Evolutionary conservation across 139 green algal species (phyloP), one percentile per base, ranked within the genome.

Genomic region (Chlorella sp.): DNA sequence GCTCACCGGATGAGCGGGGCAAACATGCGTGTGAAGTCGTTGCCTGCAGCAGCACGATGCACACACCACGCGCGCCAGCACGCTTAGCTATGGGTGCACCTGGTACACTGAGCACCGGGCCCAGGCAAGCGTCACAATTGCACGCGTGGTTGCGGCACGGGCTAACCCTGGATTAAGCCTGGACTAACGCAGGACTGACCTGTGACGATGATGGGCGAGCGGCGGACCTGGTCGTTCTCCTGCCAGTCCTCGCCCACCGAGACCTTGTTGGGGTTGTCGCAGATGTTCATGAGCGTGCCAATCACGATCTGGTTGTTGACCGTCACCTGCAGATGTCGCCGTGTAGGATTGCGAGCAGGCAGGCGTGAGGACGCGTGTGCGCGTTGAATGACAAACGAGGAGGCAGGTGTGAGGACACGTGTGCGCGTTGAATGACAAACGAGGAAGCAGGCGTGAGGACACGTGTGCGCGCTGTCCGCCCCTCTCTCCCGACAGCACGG

Each of bases 221-320:
- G 84, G 24, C 72, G 74, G 35, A 91, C 78, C 1, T 66, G 27
- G 30, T 85, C 70, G 0, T 84, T 74, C 34, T 85, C 77, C 31
- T 82, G 75, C 91, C 91, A 97, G 24, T 85, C 81, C 62, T 86
- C 63, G 26, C 83, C 83, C 0, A 88, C 63, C 32, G 35, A 80
- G 0, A 95, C 90, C 2, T 68, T 34, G 67, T 90, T 92, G 65
- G 93, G 93, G 82, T 94, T 78, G 82, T 97, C 93, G 61, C 88
- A 95, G 6, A 97, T 86, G 86, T 94, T 95, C 83, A 97, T 97
- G 2, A 97, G 79, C 2, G 91, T 97, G 36, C 86, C 90, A 14
- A 90, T 79, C 27, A 96, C 91, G 67, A 97, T 97, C 83, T 97
- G 93, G 75, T 94, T 95, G 87, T 96, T 96, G 22, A 96, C 91